A percentile compares a stretch with the other conserved stretches of the same genome.
Conservation (phyloP, 208 protist genomes). For the Strigomonas culicis region DNA sequence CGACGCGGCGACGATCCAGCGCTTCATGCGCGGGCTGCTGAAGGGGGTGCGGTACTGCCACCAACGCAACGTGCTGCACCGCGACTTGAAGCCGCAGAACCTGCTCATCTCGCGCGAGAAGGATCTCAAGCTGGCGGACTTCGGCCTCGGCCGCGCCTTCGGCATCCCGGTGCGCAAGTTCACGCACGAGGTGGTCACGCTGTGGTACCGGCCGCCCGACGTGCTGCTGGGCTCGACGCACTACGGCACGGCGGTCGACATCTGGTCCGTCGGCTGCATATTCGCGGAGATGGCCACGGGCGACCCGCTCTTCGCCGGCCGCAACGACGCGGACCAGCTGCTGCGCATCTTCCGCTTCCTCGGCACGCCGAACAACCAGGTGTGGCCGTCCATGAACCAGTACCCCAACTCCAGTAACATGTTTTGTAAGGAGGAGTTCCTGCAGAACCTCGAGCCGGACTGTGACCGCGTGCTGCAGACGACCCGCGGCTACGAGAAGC, state of each 20-base stretch:
- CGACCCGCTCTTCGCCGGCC: conserved; percentile 95
- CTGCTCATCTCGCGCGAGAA: conserved; percentile 79
- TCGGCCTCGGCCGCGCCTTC: conserved; percentile 84
- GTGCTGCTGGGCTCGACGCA: conserved; percentile 86
- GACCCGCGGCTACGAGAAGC: conserved; percentile 45
- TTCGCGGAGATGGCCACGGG: conserved; percentile 93
- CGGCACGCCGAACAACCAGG: conserved; percentile 90
- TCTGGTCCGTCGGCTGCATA: conserved; percentile 94
- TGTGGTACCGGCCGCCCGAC: conserved; percentile 95
- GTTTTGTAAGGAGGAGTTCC: conserved; percentile 66
- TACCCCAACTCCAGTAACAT: conserved; percentile 82
- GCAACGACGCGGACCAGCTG: conserved; percentile 95
- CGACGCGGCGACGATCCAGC: conserved; percentile 55
- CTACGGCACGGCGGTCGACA: conserved; percentile 89
- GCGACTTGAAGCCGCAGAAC: conserved; percentile 91
- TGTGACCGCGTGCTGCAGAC: conserved; percentile 45
- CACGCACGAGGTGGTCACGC: conserved; percentile 90
- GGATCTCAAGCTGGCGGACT: conserved; percentile 86
- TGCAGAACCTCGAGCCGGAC: conserved; percentile 48
- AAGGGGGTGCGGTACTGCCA: conserved; percentile 79
- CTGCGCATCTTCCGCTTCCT: conserved; percentile 94
- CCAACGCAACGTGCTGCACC: conserved; percentile 77
- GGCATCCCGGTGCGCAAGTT: conserved; percentile 85
- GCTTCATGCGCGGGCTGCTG: conserved; percentile 80
- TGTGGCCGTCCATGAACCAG: conserved; percentile 90